phyloP scores from a whole-genome alignment of 148 eudicot species.

The Fagopyrum tataricum region DNA sequence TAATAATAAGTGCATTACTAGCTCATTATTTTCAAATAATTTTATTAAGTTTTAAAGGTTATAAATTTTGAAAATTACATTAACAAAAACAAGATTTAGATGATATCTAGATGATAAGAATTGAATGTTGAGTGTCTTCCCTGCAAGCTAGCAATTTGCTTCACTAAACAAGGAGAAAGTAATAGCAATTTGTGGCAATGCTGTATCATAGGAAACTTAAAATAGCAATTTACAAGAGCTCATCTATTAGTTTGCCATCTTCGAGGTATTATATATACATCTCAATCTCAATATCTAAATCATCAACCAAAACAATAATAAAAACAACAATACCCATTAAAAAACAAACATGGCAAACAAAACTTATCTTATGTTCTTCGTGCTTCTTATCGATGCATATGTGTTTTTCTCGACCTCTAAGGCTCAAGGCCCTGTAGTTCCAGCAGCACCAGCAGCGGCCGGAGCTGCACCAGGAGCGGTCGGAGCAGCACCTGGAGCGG shows the following conservation, averaged over 20 bases:
- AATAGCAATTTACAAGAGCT: neutral
- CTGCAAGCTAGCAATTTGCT: no score
- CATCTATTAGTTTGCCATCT: no score
- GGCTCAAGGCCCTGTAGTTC: neutral
- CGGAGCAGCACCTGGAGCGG: neutral
- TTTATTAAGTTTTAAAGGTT: no score
- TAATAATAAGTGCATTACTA: no score
- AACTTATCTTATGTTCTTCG: neutral
- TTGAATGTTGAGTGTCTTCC: no score
- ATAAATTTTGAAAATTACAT: no score
- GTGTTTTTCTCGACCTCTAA: neutral
- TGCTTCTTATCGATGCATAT: conserved; percentile 5
- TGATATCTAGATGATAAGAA: no score
- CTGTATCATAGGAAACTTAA: neutral
- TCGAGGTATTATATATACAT: neutral
- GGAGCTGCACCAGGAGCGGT: neutral
- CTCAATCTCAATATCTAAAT: neutral
- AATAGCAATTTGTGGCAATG: neutral
- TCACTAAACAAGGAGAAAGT: neutral
- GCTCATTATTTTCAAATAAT: no score
- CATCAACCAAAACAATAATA: neutral
- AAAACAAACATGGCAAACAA: neutral
- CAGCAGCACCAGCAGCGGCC: neutral
- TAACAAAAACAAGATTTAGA: no score
- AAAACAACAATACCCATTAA: neutral